Evolutionary conservation across 2,329 filamentous ascomycete genomes (phyloP).

Genomic region (Aspergillus eucalypticola): DNA sequence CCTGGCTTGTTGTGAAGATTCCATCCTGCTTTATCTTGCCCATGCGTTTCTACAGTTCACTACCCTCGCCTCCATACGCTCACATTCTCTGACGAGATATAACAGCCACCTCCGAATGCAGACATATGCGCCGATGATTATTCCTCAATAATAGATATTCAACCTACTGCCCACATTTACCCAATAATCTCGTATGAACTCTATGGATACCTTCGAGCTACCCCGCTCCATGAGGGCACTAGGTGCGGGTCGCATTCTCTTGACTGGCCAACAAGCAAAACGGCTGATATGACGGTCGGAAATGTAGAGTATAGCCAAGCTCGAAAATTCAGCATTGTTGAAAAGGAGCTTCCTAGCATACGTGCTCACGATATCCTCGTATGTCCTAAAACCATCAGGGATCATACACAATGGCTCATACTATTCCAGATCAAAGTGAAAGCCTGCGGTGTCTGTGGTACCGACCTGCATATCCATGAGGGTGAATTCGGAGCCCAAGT

Average conservation of each 20-base stretch:
- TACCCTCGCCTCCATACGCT: too few relatives aligned
- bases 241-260: not conserved
- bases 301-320: conserved; percentile 58
- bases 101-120: too few relatives aligned
- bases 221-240: not conserved
- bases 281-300: not conserved
- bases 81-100: too few relatives aligned
- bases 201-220: not conserved
- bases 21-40: too few relatives aligned
- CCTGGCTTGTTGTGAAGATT: too few relatives aligned
- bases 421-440: conserved; percentile 61
- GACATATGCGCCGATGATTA: not conserved
- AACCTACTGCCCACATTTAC: not conserved
- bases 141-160: rapidly evolving
- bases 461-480: conserved; percentile 58
- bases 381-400: conserved; percentile 15
- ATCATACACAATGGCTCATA: not conserved
- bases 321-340: conserved; percentile 60
- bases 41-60: too few relatives aligned
- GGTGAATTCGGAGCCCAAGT: conserved; percentile 65
- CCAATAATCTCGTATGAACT: not conserved
- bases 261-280: not conserved
- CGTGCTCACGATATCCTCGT: conserved; percentile 61
- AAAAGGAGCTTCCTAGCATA: conserved; percentile 62
- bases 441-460: conserved; percentile 64